Conservation (phyloP, 208 protist genomes). For the Eutreptiella sp. region DNA sequence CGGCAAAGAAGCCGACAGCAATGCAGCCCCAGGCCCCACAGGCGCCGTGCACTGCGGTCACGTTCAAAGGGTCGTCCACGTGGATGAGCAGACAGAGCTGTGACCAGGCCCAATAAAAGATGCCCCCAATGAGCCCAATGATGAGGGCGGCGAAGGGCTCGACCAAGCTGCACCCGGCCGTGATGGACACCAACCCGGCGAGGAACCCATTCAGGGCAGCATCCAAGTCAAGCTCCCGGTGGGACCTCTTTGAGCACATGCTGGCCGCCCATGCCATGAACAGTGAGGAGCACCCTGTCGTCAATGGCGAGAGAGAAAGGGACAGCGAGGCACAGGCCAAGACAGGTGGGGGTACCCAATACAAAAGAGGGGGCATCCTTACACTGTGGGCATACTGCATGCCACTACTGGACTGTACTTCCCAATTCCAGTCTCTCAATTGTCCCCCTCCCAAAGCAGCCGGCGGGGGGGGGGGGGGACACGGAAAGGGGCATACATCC, state of each 20-base stretch:
- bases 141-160: slow-evolving; percentile 29
- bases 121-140: slow-evolving; percentile 24
- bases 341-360: too few relatives aligned
- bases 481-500: too few relatives aligned
- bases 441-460: too few relatives aligned
- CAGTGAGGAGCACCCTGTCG: not conserved
- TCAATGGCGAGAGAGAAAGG: too few relatives aligned
- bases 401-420: too few relatives aligned
- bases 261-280: not conserved
- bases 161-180: slow-evolving; percentile 30
- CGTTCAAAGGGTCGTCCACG: slow-evolving; percentile 34
- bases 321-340: too few relatives aligned
- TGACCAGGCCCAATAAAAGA: slow-evolving; percentile 24
- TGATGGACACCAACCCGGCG: slow-evolving; percentile 35
- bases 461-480: too few relatives aligned
- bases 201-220: slow-evolving; percentile 32
- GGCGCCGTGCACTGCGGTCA: slow-evolving; percentile 17
- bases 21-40: slow-evolving; percentile 29
- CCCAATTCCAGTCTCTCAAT: too few relatives aligned
- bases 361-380: too few relatives aligned
- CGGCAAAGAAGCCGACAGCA: slow-evolving; percentile 26
- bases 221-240: too few relatives aligned
- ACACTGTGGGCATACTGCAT: too few relatives aligned
- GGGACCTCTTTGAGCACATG: too few relatives aligned
- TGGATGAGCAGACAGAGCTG: not conserved